A percentile compares a stretch with the other conserved stretches of the same genome.
phyloP scores from a whole-genome alignment of 768 basidiomycete species.

The Termitomyces sp. region DNA sequence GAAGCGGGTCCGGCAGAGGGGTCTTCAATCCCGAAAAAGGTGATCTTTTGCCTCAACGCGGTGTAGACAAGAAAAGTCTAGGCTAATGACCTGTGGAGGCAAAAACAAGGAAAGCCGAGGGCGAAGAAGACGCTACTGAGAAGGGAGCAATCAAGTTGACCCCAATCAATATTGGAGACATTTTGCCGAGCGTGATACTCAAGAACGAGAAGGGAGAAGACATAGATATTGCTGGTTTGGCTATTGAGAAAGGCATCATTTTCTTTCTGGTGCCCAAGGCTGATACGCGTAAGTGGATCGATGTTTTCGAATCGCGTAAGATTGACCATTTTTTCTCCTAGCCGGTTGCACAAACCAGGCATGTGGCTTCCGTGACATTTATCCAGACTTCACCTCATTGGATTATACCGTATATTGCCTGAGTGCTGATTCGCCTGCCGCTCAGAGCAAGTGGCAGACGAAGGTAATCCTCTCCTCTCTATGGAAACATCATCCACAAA shows the following conservation, averaged over 20 bases:
- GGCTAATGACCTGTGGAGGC: slow-evolving; percentile 17
- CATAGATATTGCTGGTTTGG: slow-evolving; percentile 57
- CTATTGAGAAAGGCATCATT: slow-evolving; percentile 68
- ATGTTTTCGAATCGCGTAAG: neutral
- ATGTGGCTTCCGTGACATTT: slow-evolving; percentile 84
- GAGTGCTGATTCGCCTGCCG: slow-evolving; percentile 68
- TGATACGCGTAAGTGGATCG: slow-evolving; percentile 60
- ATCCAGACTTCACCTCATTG: slow-evolving; percentile 64
- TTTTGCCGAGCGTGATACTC: slow-evolving; percentile 65
- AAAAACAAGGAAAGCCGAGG: slow-evolving; percentile 25
- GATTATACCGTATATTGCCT: slow-evolving; percentile 80
- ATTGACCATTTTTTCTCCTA: slow-evolving; percentile 17
- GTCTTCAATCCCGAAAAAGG: slow-evolving; percentile 34
- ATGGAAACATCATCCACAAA: neutral
- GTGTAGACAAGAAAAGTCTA: neutral
- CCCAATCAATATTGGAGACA: slow-evolving; percentile 65
- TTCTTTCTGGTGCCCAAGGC: slow-evolving; percentile 83
- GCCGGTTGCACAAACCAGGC: slow-evolving; percentile 93
- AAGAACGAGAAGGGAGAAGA: slow-evolving; percentile 86
- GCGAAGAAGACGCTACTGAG: slow-evolving; percentile 13
- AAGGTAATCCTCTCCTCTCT: slow-evolving; percentile 43
- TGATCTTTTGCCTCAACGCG: slow-evolving; percentile 11
- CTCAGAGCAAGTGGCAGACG: slow-evolving; percentile 81
- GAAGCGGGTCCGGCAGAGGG: slow-evolving; percentile 27
- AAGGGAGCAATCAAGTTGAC: slow-evolving; percentile 20